A percentile compares a stretch with the other conserved stretches of the same genome.
phyloP scores from a whole-genome alignment of 2,329 filamentous ascomycete species.

The Corniculantispora saksenae region DNA sequence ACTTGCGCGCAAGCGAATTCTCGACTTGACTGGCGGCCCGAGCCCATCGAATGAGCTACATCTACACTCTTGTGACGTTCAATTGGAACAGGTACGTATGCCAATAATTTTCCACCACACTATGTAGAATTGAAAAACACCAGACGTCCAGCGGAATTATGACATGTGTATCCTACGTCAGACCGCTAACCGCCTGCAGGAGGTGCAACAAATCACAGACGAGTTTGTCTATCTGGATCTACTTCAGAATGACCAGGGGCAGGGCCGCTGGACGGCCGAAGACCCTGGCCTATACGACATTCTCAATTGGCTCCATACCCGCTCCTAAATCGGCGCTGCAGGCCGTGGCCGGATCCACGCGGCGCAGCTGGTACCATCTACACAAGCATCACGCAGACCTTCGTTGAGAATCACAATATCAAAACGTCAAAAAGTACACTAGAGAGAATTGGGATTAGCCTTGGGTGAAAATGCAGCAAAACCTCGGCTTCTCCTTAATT shows the following conservation, averaged over 20 bases:
- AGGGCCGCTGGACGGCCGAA: slow-evolving; percentile 64
- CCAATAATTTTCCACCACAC: background rate
- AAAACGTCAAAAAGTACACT: background rate
- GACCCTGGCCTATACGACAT: slow-evolving; percentile 60
- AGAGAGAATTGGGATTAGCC: background rate
- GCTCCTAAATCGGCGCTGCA: background rate
- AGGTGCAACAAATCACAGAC: slow-evolving; percentile 59
- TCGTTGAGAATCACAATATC: too few relatives aligned
- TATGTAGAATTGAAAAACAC: background rate
- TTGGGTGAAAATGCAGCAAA: background rate
- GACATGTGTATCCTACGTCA: background rate
- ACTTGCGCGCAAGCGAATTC: slow-evolving; percentile 52
- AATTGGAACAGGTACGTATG: slow-evolving; percentile 55
- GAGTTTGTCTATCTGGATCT: slow-evolving; percentile 59
- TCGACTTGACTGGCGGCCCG: slow-evolving; percentile 51
- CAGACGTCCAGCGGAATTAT: background rate
- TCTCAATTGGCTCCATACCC: slow-evolving; percentile 57
- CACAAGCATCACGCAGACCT: background rate
- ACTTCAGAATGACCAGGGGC: slow-evolving; percentile 51
- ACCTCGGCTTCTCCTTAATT: background rate
- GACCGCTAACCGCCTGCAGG: slow-evolving; percentile 39
- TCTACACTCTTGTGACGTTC: slow-evolving; percentile 56
- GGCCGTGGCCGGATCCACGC: background rate
- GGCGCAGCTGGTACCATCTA: background rate
- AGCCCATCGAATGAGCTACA: slow-evolving; percentile 48